A percentile compares a stretch with the other conserved stretches of the same genome.
Evolutionary conservation across 2,329 filamentous ascomycete genomes (phyloP).

Genomic region (Cercospora berteroae): DNA sequence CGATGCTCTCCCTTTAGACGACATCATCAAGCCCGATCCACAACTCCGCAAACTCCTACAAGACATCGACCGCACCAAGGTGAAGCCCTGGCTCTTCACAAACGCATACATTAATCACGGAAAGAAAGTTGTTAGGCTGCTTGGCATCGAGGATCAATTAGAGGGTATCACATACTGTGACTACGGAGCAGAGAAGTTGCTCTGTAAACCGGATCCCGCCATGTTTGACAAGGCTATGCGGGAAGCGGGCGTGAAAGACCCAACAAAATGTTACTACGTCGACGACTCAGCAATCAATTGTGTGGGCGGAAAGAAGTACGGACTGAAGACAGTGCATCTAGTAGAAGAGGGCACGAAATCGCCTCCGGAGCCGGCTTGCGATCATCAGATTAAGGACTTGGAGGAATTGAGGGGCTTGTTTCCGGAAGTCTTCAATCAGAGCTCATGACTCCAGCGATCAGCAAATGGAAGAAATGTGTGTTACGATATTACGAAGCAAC

Average conservation of each 20-base stretch:
- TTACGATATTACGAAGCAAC: background rate
- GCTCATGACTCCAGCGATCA: slow-evolving; percentile 15
- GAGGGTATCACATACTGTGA: slow-evolving; percentile 95
- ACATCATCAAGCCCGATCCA: slow-evolving; percentile 75
- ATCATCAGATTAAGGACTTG: slow-evolving; percentile 71
- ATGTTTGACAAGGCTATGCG: slow-evolving; percentile 89
- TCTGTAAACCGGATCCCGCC: slow-evolving; percentile 81
- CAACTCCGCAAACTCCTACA: slow-evolving; percentile 72
- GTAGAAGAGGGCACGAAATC: slow-evolving; percentile 71
- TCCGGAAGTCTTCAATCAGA: slow-evolving; percentile 77
- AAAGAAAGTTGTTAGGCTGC: slow-evolving; percentile 72
- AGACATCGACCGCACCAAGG: slow-evolving; percentile 78
- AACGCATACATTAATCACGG: slow-evolving; percentile 93
- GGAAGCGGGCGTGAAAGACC: slow-evolving; percentile 69
- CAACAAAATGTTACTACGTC: slow-evolving; percentile 84
- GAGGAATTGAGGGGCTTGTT: slow-evolving; percentile 73
- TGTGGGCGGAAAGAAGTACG: slow-evolving; percentile 69
- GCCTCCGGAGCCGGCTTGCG: slow-evolving; percentile 60
- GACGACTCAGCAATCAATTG: slow-evolving; percentile 89
- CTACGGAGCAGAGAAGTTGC: slow-evolving; percentile 68
- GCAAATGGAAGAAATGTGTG: background rate
- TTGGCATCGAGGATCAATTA: slow-evolving; percentile 83
- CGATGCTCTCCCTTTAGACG: slow-evolving; percentile 85
- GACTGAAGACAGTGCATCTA: slow-evolving; percentile 84
- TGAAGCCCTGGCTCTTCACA: slow-evolving; percentile 90